phyloP scores from a whole-genome alignment of 768 basidiomycete species.

The Hemileccinum impolitum region DNA sequence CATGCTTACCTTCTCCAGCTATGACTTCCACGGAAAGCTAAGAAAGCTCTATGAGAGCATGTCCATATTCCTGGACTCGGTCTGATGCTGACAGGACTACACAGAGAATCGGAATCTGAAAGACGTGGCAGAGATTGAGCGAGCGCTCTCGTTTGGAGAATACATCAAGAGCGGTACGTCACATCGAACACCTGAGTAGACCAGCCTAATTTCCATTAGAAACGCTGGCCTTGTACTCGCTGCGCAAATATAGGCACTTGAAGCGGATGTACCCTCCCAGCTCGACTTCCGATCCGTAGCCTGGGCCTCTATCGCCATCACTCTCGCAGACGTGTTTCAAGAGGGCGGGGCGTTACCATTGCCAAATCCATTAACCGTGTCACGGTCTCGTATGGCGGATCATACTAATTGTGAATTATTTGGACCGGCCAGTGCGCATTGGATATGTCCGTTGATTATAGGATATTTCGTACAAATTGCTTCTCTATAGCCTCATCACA shows the following conservation, averaged over 20 bases:
- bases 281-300: constrained; percentile 10
- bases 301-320: neutral
- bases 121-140: constrained; percentile 70
- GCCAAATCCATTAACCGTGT: neutral
- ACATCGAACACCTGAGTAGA: neutral
- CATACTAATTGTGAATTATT: too few species aligned
- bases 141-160: constrained; percentile 69
- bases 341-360: neutral
- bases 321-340: neutral
- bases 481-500: too few species aligned
- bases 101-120: constrained; percentile 66
- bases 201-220: constrained; percentile 41
- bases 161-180: constrained; percentile 80
- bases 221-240: constrained; percentile 76
- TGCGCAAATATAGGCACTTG: constrained; percentile 80
- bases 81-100: constrained; percentile 1
- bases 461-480: too few species aligned
- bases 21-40: constrained; percentile 73
- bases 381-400: too few species aligned
- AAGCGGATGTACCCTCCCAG: constrained; percentile 63
- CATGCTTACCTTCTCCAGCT: constrained; percentile 41
- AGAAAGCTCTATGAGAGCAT: constrained; percentile 71
- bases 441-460: too few species aligned
- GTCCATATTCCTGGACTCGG: constrained; percentile 18
- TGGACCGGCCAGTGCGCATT: too few species aligned